These are phyloP conservation scores for Metarhizium sp. DNA, from an alignment of 2,329 filamentous ascomycete genomes.

Conservation along the genomic window DNA sequence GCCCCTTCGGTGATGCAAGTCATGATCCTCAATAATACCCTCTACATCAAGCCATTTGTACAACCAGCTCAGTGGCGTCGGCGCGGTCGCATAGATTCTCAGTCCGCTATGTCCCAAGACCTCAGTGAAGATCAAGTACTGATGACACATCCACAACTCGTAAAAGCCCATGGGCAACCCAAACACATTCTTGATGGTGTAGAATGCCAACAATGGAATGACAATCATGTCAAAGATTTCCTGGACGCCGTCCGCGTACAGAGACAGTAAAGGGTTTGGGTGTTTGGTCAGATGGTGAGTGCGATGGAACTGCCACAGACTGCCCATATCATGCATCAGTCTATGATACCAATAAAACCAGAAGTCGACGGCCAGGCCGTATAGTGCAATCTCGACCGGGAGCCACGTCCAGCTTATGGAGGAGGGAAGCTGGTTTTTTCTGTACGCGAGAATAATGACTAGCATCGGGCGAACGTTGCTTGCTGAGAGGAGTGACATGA, in stretches of 20 bases:
- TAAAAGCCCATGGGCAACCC: constrained; percentile 36
- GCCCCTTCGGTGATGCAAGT: constrained; percentile 29
- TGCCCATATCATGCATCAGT: constrained; percentile 27
- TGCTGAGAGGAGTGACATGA: constrained; percentile 8
- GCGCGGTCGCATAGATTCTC: constrained; percentile 24
- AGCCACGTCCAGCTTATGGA: constrained; percentile 16
- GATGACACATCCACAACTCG: constrained; percentile 36
- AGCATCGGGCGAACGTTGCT: constrained; percentile 13
- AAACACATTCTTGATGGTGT: constrained; percentile 19
- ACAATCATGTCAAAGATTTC: constrained; percentile 31
- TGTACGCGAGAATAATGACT: constrained; percentile 17
- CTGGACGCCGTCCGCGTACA: constrained; percentile 32
- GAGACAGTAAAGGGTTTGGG: constrained; percentile 16
- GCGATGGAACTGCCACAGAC: constrained; percentile 29
- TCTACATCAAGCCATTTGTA: constrained; percentile 22
- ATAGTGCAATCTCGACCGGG: constrained; percentile 14
- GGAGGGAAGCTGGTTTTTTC: constrained; percentile 4
- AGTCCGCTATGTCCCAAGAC: constrained; percentile 29
- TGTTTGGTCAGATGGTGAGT: constrained; percentile 31
- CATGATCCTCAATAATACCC: constrained; percentile 32
- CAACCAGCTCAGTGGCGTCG: constrained; percentile 24
- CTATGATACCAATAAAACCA: constrained; percentile 13
- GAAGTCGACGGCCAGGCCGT: constrained; percentile 5
- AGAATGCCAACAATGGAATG: constrained; percentile 30
- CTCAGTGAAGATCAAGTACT: constrained; percentile 32